phyloP scores from a whole-genome alignment of 805 yeast genomes.

The Yarrowia bubula region DNA sequence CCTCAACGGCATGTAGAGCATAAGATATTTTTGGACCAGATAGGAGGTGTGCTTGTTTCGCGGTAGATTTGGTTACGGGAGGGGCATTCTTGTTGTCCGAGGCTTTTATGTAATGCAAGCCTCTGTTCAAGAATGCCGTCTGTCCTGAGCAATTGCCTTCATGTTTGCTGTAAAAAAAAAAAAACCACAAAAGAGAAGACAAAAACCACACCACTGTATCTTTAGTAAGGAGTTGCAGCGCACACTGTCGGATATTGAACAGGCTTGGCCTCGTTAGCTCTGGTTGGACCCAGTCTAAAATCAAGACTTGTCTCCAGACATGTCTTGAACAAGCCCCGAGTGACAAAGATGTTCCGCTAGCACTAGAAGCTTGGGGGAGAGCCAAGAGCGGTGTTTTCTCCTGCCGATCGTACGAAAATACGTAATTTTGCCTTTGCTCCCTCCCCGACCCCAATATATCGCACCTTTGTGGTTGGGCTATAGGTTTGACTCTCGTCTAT shows the following conservation, averaged over 20 bases:
- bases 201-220: too few species aligned
- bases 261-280: background rate
- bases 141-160: background rate
- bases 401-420: background rate
- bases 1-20: background rate
- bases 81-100: background rate
- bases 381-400: too few species aligned
- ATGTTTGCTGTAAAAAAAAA: background rate
- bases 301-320: background rate
- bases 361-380: too few species aligned
- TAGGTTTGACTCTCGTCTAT: constrained; percentile 8
- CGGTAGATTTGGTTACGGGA: background rate
- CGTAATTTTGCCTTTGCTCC: background rate
- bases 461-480: background rate
- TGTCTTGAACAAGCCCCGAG: background rate
- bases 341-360: background rate
- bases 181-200: background rate
- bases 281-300: background rate
- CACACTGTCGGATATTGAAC: background rate
- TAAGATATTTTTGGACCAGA: background rate
- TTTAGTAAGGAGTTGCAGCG: too few species aligned
- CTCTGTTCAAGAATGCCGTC: background rate
- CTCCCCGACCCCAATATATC: background rate
- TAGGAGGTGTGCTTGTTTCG: background rate
- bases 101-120: constrained; percentile 1